Percentiles rank a stretch among this genome's conserved stretches.
Evolutionary conservation across 768 basidiomycete genomes (phyloP).

Genomic region (Asterophora parasitica): DNA sequence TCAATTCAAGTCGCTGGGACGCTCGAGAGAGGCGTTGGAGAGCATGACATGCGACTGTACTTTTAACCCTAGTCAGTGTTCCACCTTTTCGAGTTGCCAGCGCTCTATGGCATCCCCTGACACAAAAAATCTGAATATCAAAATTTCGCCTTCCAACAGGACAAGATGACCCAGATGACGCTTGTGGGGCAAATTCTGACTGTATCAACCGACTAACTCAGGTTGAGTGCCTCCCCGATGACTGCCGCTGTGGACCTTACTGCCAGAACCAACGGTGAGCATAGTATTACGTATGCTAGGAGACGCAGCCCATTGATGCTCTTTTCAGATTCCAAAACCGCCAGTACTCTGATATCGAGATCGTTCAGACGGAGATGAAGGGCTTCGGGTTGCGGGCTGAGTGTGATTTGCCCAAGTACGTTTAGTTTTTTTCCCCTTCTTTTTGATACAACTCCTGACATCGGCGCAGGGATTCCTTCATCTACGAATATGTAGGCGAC

Average conservation of each 20-base stretch:
- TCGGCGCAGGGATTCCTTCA: slow-evolving; percentile 71
- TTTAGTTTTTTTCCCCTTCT: neutral
- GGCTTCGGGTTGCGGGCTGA: slow-evolving; percentile 89
- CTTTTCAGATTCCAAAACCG: slow-evolving; percentile 74
- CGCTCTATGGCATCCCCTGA: neutral
- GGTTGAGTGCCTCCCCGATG: slow-evolving; percentile 89
- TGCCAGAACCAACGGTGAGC: slow-evolving; percentile 93
- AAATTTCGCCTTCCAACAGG: slow-evolving; percentile 33
- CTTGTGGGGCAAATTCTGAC: slow-evolving; percentile 85
- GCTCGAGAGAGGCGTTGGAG: slow-evolving; percentile 83
- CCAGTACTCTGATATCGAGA: slow-evolving; percentile 81
- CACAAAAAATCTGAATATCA: slow-evolving; percentile 11
- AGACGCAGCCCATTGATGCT: slow-evolving; percentile 5
- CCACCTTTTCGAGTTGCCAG: slow-evolving; percentile 8
- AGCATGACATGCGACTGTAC: slow-evolving; percentile 94
- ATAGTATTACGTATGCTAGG: slow-evolving; percentile 11
- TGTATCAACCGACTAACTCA: slow-evolving; percentile 98
- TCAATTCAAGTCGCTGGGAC: slow-evolving; percentile 83
- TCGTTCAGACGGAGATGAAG: slow-evolving; percentile 93
- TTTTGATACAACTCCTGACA: slow-evolving; percentile 4
- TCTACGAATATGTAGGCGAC: slow-evolving; percentile 98
- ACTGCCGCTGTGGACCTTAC: slow-evolving; percentile 76
- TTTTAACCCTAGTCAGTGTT: slow-evolving; percentile 73
- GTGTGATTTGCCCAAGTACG: slow-evolving; percentile 59
- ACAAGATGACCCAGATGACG: slow-evolving; percentile 52